Percentiles rank a stretch among this genome's conserved stretches.
These are phyloP conservation scores for Alternaria arbusti DNA, from an alignment of 2,329 filamentous ascomycete species.

Conservation along the genomic window DNA sequence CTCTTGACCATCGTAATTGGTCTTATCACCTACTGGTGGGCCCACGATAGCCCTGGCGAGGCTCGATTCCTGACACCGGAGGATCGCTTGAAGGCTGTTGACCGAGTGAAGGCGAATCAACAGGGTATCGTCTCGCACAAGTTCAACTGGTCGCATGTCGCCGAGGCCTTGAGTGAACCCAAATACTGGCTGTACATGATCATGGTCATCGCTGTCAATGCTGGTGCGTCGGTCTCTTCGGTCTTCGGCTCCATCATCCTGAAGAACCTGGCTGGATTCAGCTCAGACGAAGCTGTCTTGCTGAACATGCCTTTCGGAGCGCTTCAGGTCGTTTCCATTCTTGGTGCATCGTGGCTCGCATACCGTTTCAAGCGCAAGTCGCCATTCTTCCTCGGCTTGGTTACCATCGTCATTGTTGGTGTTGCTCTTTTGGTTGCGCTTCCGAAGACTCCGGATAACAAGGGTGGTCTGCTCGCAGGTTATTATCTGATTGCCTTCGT, in stretches of 20 bases:
- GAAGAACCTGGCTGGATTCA: conserved; percentile 65
- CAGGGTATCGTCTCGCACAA: conserved; percentile 73
- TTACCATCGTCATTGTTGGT: conserved; percentile 66
- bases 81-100: conserved; percentile 72
- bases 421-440: conserved; percentile 62
- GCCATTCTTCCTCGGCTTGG: conserved; percentile 51
- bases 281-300: conserved; percentile 64
- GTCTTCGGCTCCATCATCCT: conserved; percentile 65
- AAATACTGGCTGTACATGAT: conserved; percentile 57
- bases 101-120: conserved; percentile 74
- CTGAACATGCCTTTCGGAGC: conserved; percentile 60
- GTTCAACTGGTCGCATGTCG: conserved; percentile 70
- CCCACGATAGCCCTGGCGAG: conserved; percentile 65
- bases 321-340: conserved; percentile 29
- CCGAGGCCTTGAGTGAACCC: conserved; percentile 62
- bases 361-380: conserved; percentile 66
- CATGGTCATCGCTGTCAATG: conserved; percentile 32
- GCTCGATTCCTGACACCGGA: conserved; percentile 66
- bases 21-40: conserved; percentile 50
- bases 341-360: conserved; percentile 60
- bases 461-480: conserved; percentile 60
- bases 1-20: conserved; percentile 50
- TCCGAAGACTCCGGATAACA: conserved; percentile 51
- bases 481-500: conserved; percentile 73
- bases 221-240: conserved; percentile 59